A percentile compares a stretch with the other conserved stretches of the same genome.
Evolutionary conservation across 441 rosid species (phyloP).

Genomic region (Populus hybrid): DNA sequence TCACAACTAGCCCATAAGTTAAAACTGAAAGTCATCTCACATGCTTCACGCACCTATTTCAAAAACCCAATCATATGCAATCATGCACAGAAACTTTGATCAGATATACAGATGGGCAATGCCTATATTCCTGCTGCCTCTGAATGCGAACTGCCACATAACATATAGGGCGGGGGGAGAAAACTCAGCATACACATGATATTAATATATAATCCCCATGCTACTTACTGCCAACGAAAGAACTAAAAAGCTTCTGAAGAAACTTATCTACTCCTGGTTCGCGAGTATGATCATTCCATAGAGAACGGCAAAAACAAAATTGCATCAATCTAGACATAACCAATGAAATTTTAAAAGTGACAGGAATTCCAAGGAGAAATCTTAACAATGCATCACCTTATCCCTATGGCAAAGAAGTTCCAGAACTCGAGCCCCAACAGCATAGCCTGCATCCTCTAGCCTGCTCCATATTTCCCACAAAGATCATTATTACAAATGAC

Average conservation of each 20-base stretch:
- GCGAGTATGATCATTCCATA: neutral
- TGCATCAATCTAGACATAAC: neutral
- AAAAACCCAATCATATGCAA: neutral
- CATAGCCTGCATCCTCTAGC: constrained; percentile 95
- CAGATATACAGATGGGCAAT: neutral
- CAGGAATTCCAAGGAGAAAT: neutral
- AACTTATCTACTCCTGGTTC: neutral
- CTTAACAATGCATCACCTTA: constrained; percentile 41
- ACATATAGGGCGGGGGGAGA: neutral
- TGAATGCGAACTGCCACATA: neutral
- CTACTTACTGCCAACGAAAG: neutral
- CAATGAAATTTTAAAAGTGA: neutral
- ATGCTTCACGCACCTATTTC: neutral
- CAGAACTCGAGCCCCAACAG: constrained; percentile 83
- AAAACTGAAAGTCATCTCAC: neutral
- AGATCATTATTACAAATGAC: constrained; percentile 7
- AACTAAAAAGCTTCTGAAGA: neutral
- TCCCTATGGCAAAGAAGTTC: constrained; percentile 94
- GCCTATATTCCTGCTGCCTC: neutral
- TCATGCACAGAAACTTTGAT: neutral
- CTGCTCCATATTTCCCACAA: constrained; percentile 34
- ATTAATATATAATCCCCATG: neutral
- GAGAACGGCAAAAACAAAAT: neutral
- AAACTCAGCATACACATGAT: neutral
- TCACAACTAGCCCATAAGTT: neutral